These are phyloP conservation scores for Rusavskia elegans DNA, from an alignment of 495 filamentous ascomycete genomes.

Conservation along the genomic window DNA sequence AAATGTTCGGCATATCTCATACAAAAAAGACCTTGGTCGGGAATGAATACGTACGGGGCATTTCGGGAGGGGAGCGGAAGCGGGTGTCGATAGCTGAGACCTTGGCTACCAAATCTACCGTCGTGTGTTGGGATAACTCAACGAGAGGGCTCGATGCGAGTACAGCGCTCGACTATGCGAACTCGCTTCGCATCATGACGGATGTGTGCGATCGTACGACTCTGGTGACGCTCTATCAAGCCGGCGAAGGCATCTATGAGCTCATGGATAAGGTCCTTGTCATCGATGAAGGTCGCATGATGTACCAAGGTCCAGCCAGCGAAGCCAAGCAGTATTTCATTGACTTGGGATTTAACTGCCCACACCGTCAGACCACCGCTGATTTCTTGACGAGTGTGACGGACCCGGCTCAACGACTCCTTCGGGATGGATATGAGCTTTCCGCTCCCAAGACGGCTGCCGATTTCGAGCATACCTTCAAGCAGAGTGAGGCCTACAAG, in stretches of 20 bases:
- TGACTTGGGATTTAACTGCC: conserved; percentile 61
- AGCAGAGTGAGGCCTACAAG: conserved; percentile 36
- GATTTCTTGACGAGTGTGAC: conserved; percentile 75
- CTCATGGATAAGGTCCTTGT: conserved; percentile 64
- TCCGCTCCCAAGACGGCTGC: conserved; percentile 54
- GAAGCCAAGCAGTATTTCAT: conserved; percentile 54
- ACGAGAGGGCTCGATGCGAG: conserved; percentile 68
- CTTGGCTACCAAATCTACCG: conserved; percentile 42
- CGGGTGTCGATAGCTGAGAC: conserved; percentile 67
- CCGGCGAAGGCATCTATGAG: conserved; percentile 61
- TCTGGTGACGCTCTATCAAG: conserved; percentile 74
- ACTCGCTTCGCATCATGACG: conserved; percentile 48
- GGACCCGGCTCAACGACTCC: conserved; percentile 47
- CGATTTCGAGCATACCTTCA: conserved; percentile 63
- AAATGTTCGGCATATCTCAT: conserved; percentile 48
- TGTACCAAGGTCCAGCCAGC: conserved; percentile 53
- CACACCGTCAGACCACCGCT: conserved; percentile 54
- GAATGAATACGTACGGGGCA: conserved; percentile 64
- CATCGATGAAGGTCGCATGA: conserved; percentile 69
- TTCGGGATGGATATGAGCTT: conserved; percentile 47
- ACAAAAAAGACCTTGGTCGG: conserved; percentile 65
- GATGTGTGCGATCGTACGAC: conserved; percentile 49
- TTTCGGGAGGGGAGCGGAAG: conserved; percentile 71
- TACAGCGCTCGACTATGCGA: conserved; percentile 68
- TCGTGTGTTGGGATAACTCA: conserved; percentile 79